phyloP scores from a whole-genome alignment of 257 asterid genomes.

The Plantago major region DNA sequence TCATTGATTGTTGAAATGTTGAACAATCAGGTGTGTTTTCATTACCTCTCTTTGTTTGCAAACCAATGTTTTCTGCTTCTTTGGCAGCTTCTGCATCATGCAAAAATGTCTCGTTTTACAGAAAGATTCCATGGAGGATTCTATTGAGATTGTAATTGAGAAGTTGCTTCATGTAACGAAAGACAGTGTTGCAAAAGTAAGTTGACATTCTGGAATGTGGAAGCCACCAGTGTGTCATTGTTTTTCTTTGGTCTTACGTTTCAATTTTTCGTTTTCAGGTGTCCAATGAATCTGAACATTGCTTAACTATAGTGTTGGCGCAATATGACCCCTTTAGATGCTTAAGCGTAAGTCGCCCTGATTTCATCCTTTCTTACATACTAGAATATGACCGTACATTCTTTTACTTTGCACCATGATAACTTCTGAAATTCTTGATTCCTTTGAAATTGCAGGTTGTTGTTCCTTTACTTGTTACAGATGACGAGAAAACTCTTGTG shows the following conservation, averaged over 20 bases:
- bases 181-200: conserved; percentile 75
- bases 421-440: neutral
- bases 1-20: conserved; percentile 78
- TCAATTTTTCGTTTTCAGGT: conserved; percentile 43
- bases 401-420: neutral
- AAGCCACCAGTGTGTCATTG: conserved; percentile 14
- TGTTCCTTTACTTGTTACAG: conserved; percentile 90
- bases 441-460: conserved; percentile 56
- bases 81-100: conserved; percentile 9
- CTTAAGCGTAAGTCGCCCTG: conserved; percentile 62
- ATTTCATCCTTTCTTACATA: neutral
- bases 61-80: neutral
- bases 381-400: conserved; percentile 5
- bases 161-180: conserved; percentile 83
- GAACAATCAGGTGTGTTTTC: conserved; percentile 77
- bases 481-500: conserved; percentile 95
- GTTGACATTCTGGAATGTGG: conserved; percentile 13
- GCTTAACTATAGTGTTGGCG: conserved; percentile 72
- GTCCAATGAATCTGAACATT: conserved; percentile 82
- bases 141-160: conserved; percentile 82
- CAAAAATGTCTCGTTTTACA: conserved; percentile 26
- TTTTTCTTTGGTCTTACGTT: conserved; percentile 14
- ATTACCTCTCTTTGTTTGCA: conserved; percentile 3
- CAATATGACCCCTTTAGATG: conserved; percentile 91
- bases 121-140: conserved; percentile 93